These are phyloP conservation scores for Blastobotrys illinoisensis DNA, from an alignment of 1,139 yeast genomes.

Conservation along the genomic window DNA sequence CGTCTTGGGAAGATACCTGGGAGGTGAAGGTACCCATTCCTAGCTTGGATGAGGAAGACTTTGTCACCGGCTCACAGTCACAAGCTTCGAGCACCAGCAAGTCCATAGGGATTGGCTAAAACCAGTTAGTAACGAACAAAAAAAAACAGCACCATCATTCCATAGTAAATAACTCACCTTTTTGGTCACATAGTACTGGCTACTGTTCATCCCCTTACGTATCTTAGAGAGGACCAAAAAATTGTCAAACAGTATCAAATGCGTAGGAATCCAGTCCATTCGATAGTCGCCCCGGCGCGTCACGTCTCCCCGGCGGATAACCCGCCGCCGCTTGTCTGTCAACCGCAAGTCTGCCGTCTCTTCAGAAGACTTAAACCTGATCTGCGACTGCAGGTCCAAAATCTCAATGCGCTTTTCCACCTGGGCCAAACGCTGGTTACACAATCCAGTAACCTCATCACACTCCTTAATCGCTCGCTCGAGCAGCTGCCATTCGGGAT, in stretches of 20 bases:
- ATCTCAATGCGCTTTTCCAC: slow-evolving; percentile 40
- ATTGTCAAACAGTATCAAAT: slow-evolving; percentile 66
- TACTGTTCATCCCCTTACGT: slow-evolving; percentile 31
- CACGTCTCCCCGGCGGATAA: slow-evolving; percentile 58
- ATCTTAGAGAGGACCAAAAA: slow-evolving; percentile 62
- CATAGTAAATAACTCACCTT: slow-evolving; percentile 15
- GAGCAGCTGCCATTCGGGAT: slow-evolving; percentile 52
- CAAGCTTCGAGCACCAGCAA: slow-evolving; percentile 33
- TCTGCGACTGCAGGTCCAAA: slow-evolving; percentile 28
- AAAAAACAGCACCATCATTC: slow-evolving; percentile 10
- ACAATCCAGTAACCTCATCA: slow-evolving; percentile 41
- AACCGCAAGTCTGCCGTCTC: slow-evolving; percentile 44
- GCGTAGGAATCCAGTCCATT: slow-evolving; percentile 42
- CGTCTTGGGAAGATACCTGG: slow-evolving; percentile 13
- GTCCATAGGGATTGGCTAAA: slow-evolving; percentile 38
- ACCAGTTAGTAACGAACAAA: slow-evolving; percentile 8
- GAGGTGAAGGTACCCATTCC: slow-evolving; percentile 29
- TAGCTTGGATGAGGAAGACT: slow-evolving; percentile 26
- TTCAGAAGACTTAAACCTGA: slow-evolving; percentile 36
- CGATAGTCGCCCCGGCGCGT: slow-evolving; percentile 58
- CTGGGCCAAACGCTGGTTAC: slow-evolving; percentile 42
- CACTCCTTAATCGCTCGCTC: slow-evolving; percentile 50
- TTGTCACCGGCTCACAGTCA: slow-evolving; percentile 32
- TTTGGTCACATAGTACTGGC: slow-evolving; percentile 31
- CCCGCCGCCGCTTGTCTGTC: slow-evolving; percentile 49